Evolutionary conservation across 345 rosid species (phyloP).

Genomic region (Heritiera fomes): DNA sequence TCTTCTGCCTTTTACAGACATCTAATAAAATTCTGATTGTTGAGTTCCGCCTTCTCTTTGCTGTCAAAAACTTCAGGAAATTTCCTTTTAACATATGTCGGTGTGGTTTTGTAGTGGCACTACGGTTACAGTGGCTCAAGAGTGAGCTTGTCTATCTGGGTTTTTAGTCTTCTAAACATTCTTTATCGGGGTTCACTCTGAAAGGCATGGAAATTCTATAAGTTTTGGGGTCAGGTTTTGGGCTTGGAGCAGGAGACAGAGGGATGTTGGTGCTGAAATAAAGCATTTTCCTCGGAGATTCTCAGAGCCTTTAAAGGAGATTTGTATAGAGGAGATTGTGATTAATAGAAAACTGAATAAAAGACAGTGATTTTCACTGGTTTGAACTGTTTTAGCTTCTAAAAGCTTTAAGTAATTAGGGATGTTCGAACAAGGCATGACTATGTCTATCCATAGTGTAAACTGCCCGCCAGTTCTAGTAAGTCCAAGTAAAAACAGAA

Average conservation of each 20-base stretch:
- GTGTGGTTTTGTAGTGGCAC: conserved; percentile 4
- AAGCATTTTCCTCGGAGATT: not conserved
- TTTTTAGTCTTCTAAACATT: not conserved
- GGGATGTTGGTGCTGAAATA: conserved; percentile 2
- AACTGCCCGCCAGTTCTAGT: conserved; percentile 28
- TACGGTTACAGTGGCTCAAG: not conserved
- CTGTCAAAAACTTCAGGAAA: not conserved
- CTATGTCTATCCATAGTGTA: conserved; percentile 16
- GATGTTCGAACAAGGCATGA: conserved; percentile 32
- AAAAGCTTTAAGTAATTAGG: not conserved
- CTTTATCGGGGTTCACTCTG: not conserved
- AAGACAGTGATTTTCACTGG: not conserved
- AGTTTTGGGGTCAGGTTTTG: not conserved
- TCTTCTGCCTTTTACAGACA: not conserved
- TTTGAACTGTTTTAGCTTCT: not conserved
- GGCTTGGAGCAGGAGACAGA: not conserved
- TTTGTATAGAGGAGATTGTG: not conserved
- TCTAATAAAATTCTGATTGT: not conserved
- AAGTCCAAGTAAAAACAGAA: conserved; percentile 22
- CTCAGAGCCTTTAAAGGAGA: not conserved
- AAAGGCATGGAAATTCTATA: not conserved
- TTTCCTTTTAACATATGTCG: not conserved
- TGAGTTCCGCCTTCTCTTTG: not conserved
- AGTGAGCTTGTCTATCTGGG: not conserved
- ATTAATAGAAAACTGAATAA: not conserved